These are phyloP conservation scores for Beauveria varroae DNA, from an alignment of 2,329 filamentous ascomycete genomes.

Conservation along the genomic window DNA sequence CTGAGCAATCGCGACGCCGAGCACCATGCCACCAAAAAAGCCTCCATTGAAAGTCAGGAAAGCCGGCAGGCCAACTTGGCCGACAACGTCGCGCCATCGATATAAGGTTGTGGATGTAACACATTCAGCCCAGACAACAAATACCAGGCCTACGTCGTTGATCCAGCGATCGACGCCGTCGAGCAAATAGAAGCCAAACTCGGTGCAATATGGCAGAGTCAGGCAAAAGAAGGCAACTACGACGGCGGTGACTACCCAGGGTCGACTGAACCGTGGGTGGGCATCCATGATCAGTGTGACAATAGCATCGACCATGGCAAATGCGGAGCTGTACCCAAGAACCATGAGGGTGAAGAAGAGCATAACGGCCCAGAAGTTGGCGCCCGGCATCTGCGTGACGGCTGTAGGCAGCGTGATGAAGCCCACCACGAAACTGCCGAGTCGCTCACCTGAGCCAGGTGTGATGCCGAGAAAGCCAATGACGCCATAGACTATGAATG, in stretches of 20 bases:
- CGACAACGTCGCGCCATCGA: constrained; percentile 40
- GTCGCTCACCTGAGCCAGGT: constrained; percentile 28
- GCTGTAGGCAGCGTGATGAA: constrained; percentile 52
- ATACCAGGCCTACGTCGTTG: constrained; percentile 46
- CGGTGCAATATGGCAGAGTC: constrained; percentile 48
- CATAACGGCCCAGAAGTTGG: constrained; percentile 51
- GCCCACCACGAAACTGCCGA: constrained; percentile 49
- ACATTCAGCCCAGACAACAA: constrained; percentile 47
- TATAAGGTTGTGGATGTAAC: constrained; percentile 46
- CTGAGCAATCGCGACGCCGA: constrained; percentile 44
- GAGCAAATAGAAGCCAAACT: constrained; percentile 49
- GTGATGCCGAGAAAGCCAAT: constrained; percentile 37
- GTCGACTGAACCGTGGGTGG: constrained; percentile 37
- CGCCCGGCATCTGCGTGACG: constrained; percentile 47
- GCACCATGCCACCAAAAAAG: constrained; percentile 44
- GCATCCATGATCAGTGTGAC: constrained; percentile 47
- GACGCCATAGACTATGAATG: constrained; percentile 45
- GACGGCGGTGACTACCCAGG: constrained; percentile 41
- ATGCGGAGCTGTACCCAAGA: constrained; percentile 50
- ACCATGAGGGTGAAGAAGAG: constrained; percentile 53
- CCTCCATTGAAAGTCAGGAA: constrained; percentile 41
- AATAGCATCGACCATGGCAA: constrained; percentile 51
- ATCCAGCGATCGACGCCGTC: constrained; percentile 49
- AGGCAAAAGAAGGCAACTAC: constrained; percentile 44
- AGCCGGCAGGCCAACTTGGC: constrained; percentile 35